phyloP scores from a whole-genome alignment of 129 eudicot species.

The Rutidosis leptorrhynchoides region DNA sequence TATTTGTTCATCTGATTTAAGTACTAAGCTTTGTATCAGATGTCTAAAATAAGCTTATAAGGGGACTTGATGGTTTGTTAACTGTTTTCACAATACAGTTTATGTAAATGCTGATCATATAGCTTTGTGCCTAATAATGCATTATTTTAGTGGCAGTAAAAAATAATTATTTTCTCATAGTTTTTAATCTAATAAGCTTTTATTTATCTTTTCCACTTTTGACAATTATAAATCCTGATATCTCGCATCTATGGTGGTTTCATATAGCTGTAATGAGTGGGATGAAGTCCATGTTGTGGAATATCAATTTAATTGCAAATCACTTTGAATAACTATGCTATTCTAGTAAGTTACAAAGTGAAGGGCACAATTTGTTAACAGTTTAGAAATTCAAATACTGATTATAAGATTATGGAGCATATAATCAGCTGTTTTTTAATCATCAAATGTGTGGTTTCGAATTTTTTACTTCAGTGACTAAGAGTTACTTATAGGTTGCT shows the following conservation, averaged over 20 bases:
- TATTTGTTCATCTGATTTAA: not conserved
- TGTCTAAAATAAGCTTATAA: not conserved
- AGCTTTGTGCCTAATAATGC: not conserved
- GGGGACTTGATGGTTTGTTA: not conserved
- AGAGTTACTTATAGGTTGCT: conserved; percentile 3
- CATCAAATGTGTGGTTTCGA: not conserved
- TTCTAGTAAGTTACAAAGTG: not conserved
- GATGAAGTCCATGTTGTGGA: not conserved
- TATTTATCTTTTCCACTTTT: not conserved
- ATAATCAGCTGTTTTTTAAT: not conserved
- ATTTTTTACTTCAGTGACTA: not conserved
- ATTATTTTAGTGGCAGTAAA: not conserved
- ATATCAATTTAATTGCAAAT: not conserved
- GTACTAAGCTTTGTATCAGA: not conserved
- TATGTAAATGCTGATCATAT: not conserved
- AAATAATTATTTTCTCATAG: not conserved
- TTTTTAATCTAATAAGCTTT: not conserved
- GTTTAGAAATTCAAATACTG: not conserved
- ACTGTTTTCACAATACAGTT: not conserved
- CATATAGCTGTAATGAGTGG: not conserved
- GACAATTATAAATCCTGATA: not conserved
- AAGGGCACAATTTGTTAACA: not conserved
- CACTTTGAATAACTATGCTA: not conserved
- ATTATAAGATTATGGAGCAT: not conserved
- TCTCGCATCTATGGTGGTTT: not conserved